phyloP scores from a whole-genome alignment of 2,329 filamentous ascomycete species.

The Penicillium oxalicum region DNA sequence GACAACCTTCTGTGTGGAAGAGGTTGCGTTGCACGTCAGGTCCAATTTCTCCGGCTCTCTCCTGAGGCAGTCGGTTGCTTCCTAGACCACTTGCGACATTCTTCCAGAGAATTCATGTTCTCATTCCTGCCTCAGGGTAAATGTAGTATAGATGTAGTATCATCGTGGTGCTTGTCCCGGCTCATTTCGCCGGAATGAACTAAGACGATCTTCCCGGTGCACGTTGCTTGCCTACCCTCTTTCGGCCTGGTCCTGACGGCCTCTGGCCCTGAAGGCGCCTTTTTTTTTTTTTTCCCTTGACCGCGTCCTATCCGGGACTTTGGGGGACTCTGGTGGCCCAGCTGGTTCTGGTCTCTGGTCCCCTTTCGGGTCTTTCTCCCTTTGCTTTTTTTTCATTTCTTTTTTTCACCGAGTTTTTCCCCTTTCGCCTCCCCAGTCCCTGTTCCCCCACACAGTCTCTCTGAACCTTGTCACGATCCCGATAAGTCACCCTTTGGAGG shows the following conservation, averaged over 20 bases:
- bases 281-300: constrained; percentile 8
- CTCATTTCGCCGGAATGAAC: not conserved
- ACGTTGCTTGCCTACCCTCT: constrained; percentile 4
- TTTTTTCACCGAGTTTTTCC: constrained; percentile 16
- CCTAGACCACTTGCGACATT: too few relatives aligned
- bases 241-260: too few relatives aligned
- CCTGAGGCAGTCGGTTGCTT: too few relatives aligned
- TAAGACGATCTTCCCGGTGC: constrained; percentile 9
- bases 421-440: constrained; percentile 24
- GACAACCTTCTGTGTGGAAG: too few relatives aligned
- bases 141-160: not conserved
- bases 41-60: too few relatives aligned
- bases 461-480: constrained; percentile 9
- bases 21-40: too few relatives aligned
- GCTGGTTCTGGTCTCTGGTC: too few relatives aligned
- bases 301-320: too few relatives aligned
- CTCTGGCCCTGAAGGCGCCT: too few relatives aligned
- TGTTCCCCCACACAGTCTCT: constrained; percentile 2
- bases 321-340: too few relatives aligned
- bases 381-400: constrained; percentile 14
- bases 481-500: constrained; percentile 3
- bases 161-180: not conserved
- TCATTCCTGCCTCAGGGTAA: not conserved
- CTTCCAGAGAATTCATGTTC: too few relatives aligned
- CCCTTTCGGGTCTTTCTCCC: not conserved